Conservation (phyloP, 176 grass and related monocot species). For the Carex scoparia region DNA sequence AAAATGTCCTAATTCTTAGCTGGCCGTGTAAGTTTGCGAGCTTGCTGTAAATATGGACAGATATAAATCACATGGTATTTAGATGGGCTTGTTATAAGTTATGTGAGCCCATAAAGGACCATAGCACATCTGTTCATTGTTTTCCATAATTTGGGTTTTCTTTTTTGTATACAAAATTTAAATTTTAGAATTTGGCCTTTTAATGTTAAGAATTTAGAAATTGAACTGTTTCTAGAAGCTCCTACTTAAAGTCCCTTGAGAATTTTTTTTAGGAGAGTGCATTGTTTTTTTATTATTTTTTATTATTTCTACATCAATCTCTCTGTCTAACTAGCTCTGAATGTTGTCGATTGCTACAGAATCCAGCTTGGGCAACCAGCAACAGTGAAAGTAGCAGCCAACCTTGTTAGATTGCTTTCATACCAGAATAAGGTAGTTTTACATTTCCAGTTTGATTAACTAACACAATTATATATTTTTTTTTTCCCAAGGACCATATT, state of each 20-base stretch:
- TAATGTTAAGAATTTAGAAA: not conserved
- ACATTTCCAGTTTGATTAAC: not conserved
- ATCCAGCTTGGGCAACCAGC: slow-evolving; percentile 92
- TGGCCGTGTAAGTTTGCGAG: slow-evolving; percentile 19
- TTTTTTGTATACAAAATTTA: slow-evolving; percentile 4
- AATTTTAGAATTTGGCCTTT: not conserved
- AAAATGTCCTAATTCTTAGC: slow-evolving; percentile 47
- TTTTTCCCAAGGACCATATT: not conserved
- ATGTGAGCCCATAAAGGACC: slow-evolving; percentile 30
- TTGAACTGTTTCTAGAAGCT: not conserved
- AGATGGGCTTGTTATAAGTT: slow-evolving; percentile 31
- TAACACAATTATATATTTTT: not conserved
- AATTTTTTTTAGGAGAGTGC: not conserved
- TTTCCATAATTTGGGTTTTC: not conserved
- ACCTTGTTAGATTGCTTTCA: slow-evolving; percentile 85
- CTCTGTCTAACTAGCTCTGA: not conserved
- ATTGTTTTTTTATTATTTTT: not conserved
- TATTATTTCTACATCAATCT: not conserved
- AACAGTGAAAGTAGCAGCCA: slow-evolving; percentile 88
- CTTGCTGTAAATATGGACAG: slow-evolving; percentile 50
- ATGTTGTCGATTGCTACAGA: slow-evolving; percentile 27
- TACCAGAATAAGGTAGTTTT: slow-evolving; percentile 89
- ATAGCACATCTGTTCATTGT: slow-evolving; percentile 15
- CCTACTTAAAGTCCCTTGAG: not conserved
- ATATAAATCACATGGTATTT: slow-evolving; percentile 39